Evolutionary conservation across 805 yeast species (phyloP).

Genomic region (Phaffomyces thermotolerans): DNA sequence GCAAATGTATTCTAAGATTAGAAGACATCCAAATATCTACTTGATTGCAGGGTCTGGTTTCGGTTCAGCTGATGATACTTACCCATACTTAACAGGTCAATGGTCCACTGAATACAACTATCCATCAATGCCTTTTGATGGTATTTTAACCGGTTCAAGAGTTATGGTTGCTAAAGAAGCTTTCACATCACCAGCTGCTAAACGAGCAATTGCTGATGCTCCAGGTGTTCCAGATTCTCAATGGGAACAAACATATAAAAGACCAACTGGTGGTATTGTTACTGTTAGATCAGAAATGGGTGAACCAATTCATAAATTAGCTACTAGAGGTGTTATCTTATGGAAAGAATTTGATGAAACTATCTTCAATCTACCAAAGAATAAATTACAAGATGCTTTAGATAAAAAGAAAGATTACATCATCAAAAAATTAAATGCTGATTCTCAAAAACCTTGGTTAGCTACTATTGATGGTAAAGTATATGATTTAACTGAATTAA

Average conservation of each 20-base stretch:
- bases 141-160: constrained; percentile 91
- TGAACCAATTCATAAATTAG: constrained; percentile 97
- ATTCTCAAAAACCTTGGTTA: constrained; percentile 98
- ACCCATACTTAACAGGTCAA: constrained; percentile 94
- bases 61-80: constrained; percentile 94
- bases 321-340: constrained; percentile 93
- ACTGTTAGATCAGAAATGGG: constrained; percentile 99
- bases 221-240: constrained; percentile 81
- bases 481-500: constrained; percentile 92
- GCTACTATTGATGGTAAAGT: constrained; percentile 65
- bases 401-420: constrained; percentile 80
- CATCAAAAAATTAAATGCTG: constrained; percentile 79
- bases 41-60: constrained; percentile 97
- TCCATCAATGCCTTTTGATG: constrained; percentile 99
- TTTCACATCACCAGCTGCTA: constrained; percentile 87
- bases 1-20: constrained; percentile 91
- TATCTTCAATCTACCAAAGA: constrained; percentile 84
- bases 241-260: constrained; percentile 94
- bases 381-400: constrained; percentile 74
- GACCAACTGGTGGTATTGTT: constrained; percentile 93
- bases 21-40: constrained; percentile 84
- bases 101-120: constrained; percentile 86
- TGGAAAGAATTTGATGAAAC: constrained; percentile 98
- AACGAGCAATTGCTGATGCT: constrained; percentile 77
- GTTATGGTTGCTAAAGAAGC: constrained; percentile 98